Conservation (phyloP, 805 yeast genomes). For the Lachancea kluyveri region DNA sequence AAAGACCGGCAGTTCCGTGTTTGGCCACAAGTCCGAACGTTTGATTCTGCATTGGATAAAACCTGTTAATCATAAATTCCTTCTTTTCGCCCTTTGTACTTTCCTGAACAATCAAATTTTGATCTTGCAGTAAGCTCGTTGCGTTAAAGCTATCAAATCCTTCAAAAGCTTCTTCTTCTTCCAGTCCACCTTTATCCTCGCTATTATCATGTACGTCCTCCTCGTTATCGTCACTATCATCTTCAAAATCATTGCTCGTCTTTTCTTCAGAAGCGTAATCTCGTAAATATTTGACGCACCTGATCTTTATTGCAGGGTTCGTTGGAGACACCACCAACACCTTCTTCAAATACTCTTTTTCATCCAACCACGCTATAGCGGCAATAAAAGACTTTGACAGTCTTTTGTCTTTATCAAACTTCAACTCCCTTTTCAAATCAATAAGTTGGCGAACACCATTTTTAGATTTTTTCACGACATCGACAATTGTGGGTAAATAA, state of each 20-base stretch:
- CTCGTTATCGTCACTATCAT: conserved; percentile 20
- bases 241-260: conserved; percentile 19
- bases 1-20: conserved; percentile 44
- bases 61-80: conserved; percentile 36
- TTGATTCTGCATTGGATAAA: conserved; percentile 63
- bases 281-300: conserved; percentile 38
- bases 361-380: conserved; percentile 40
- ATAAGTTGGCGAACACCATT: conserved; percentile 51
- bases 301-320: conserved; percentile 41
- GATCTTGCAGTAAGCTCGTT: conserved; percentile 22
- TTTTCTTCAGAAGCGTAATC: conserved; percentile 34
- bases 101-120: conserved; percentile 22
- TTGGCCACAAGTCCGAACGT: conserved; percentile 42
- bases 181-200: conserved; percentile 26
- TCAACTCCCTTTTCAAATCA: conserved; percentile 56
- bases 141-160: conserved; percentile 27
- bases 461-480: conserved; percentile 50
- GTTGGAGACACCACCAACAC: conserved; percentile 45
- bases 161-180: conserved; percentile 28
- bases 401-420: conserved; percentile 38
- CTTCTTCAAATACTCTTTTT: conserved; percentile 41
- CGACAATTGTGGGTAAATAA: conserved; percentile 35
- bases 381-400: conserved; percentile 43
- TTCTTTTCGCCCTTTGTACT: conserved; percentile 7
- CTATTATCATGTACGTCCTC: conserved; percentile 26